phyloP scores from a whole-genome alignment of 2,329 filamentous ascomycete species.

The Nemania sp. region DNA sequence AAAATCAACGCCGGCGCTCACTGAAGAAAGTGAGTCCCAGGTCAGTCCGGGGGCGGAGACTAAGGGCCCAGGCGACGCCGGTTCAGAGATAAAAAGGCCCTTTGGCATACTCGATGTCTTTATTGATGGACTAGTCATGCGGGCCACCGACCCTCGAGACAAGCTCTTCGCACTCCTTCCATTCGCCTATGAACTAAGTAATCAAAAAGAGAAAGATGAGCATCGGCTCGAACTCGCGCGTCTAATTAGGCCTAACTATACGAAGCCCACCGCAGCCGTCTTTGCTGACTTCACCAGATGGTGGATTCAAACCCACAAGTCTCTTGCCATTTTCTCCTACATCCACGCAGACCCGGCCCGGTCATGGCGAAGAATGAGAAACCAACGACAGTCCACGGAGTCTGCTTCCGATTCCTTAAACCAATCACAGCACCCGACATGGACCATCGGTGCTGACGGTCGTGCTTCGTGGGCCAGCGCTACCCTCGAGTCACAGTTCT shows the following conservation, averaged over 20 bases:
- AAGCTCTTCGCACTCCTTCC: constrained; percentile 14
- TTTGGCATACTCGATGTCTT: constrained; percentile 15
- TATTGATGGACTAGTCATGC: constrained; percentile 3
- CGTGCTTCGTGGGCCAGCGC: constrained; percentile 4
- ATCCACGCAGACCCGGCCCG: not conserved
- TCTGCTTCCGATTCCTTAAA: not conserved
- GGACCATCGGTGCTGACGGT: not conserved
- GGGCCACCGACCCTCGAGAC: constrained; percentile 5
- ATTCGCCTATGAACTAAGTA: not conserved
- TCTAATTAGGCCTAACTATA: not conserved
- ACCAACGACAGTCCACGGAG: not conserved
- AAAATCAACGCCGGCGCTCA: not conserved
- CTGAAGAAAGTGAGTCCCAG: not conserved
- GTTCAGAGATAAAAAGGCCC: not conserved
- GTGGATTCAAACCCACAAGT: not conserved
- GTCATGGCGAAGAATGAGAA: constrained; percentile 6
- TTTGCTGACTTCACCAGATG: not conserved
- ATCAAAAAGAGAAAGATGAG: not conserved
- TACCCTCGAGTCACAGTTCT: constrained; percentile 9
- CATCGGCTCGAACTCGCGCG: not conserved
- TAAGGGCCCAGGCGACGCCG: not conserved
- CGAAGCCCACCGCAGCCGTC: not conserved
- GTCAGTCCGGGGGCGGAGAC: not conserved
- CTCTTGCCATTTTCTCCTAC: not conserved
- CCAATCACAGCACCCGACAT: not conserved